Evolutionary conservation across 2,329 filamentous ascomycete species (phyloP).

Genomic region (Colletotrichum sp.): DNA sequence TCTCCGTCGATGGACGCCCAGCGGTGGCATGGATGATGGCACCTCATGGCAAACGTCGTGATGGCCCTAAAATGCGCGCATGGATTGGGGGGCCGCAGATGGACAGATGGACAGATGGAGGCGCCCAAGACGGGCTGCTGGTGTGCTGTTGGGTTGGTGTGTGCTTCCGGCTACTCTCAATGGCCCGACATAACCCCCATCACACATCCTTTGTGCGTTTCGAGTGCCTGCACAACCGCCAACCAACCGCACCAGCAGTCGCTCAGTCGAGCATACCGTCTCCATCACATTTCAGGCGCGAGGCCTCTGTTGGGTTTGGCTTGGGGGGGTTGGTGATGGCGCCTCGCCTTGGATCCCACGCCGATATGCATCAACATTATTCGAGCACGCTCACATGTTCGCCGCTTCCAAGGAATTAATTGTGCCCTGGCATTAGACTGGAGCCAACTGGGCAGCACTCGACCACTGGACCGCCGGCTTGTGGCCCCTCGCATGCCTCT

Average conservation of each 20-base stretch:
- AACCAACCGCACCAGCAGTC: not conserved
- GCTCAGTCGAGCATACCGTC: not conserved
- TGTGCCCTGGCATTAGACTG: not conserved
- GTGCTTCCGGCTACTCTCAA: not conserved
- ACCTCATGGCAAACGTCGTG: slow-evolving; percentile 6
- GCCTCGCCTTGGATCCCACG: slow-evolving; percentile 4
- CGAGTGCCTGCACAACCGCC: slow-evolving; percentile 18
- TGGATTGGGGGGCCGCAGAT: not conserved
- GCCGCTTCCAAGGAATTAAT: slow-evolving; percentile 13
- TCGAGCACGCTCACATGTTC: slow-evolving; percentile 16
- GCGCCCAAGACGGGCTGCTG: not conserved
- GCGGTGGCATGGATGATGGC: slow-evolving; percentile 4
- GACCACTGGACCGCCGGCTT: not conserved
- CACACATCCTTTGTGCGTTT: slow-evolving; percentile 20
- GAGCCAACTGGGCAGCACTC: not conserved
- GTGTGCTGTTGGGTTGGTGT: not conserved
- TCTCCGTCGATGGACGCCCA: not conserved
- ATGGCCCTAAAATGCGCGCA: slow-evolving; percentile 1
- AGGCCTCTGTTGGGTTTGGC: not conserved
- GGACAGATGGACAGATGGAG: not conserved
- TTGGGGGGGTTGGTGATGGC: not conserved
- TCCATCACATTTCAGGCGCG: not conserved
- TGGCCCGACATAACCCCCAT: slow-evolving; percentile 8
- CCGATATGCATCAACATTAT: slow-evolving; percentile 18
- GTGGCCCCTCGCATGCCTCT: slow-evolving; percentile 13